Conservation (phyloP, 768 basidiomycete species). For the Hypholoma fasciculare region DNA sequence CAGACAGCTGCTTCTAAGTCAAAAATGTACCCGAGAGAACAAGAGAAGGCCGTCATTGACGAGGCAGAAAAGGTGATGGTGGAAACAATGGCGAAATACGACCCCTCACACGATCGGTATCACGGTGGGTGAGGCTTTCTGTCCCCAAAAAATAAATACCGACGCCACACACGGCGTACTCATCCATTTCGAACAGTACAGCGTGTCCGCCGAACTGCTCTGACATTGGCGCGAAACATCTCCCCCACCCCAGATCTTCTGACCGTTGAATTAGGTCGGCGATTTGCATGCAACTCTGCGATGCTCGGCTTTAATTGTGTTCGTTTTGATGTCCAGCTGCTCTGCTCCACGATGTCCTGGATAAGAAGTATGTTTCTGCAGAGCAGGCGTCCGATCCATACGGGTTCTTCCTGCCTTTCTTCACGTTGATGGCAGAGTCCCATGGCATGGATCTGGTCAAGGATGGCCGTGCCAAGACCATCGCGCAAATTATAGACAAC, state of each 20-base stretch:
- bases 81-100: constrained; percentile 73
- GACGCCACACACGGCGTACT: constrained; percentile 4
- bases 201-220: constrained; percentile 78
- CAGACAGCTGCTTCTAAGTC: constrained; percentile 4
- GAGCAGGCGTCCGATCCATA: constrained; percentile 60
- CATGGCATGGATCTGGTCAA: constrained; percentile 55
- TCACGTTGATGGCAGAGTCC: constrained; percentile 41
- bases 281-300: background rate
- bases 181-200: constrained; percentile 48
- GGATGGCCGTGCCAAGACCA: constrained; percentile 57
- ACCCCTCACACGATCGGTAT: constrained; percentile 77
- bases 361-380: constrained; percentile 78
- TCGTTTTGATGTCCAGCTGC: constrained; percentile 47
- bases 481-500: constrained; percentile 69
- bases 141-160: background rate
- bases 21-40: constrained; percentile 48
- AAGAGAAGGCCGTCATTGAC: constrained; percentile 52
- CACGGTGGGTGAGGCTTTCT: constrained; percentile 57
- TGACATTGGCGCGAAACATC: constrained; percentile 59
- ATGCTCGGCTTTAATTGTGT: background rate
- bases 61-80: constrained; percentile 71
- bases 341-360: constrained; percentile 85
- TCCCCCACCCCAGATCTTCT: constrained; percentile 62
- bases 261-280: constrained; percentile 66
- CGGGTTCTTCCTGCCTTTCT: constrained; percentile 68